Conservation (phyloP, 257 asterid genomes). For the Solanum peruvianum region DNA sequence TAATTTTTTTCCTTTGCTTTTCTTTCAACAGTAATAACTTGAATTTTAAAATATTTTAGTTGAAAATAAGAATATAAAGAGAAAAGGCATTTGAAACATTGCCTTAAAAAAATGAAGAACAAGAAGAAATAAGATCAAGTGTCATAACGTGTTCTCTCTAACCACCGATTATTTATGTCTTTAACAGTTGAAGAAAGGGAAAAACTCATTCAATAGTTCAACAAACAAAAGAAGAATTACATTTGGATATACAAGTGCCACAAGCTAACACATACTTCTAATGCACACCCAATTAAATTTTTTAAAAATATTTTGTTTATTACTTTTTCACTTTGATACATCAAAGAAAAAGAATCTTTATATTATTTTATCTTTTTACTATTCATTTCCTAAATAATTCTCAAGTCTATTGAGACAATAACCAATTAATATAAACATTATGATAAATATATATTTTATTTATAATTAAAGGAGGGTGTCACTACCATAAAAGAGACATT, state of each 20-base stretch:
- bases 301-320: too few relatives aligned
- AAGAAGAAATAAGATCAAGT: too few relatives aligned
- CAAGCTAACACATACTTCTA: neutral
- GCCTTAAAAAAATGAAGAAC: too few relatives aligned
- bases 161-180: neutral
- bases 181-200: neutral
- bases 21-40: too few relatives aligned
- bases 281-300: neutral
- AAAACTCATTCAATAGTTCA: neutral
- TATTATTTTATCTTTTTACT: too few relatives aligned
- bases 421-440: neutral
- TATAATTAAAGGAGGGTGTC: neutral
- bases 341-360: too few relatives aligned
- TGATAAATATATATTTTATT: neutral
- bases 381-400: too few relatives aligned
- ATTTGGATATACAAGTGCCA: neutral
- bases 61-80: too few relatives aligned
- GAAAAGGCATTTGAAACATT: too few relatives aligned
- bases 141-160: neutral
- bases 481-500: neutral
- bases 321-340: too few relatives aligned
- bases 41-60: too few relatives aligned
- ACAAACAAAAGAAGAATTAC: neutral
- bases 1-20: too few relatives aligned
- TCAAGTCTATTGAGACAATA: neutral